A percentile compares a stretch with the other conserved stretches of the same genome.
Evolutionary conservation across 2,329 filamentous ascomycete genomes (phyloP).

Genomic region (Aureobasidium sp.): DNA sequence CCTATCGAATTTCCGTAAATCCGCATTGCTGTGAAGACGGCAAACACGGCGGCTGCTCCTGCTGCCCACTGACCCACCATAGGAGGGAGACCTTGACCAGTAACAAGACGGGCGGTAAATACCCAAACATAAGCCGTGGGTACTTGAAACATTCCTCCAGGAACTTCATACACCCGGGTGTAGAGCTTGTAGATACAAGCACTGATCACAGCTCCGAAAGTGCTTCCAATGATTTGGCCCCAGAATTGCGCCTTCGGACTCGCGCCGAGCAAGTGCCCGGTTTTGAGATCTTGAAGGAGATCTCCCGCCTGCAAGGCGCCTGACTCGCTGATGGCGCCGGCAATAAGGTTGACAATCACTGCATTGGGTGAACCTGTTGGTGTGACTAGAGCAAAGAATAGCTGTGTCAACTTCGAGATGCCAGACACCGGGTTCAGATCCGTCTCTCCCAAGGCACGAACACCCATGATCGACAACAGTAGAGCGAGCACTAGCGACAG

Average conservation of each 20-base stretch:
- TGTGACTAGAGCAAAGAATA: slow-evolving; percentile 88
- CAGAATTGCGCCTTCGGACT: slow-evolving; percentile 94
- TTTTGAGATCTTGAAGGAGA: slow-evolving; percentile 95
- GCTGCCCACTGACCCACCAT: slow-evolving; percentile 77
- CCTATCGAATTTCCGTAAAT: slow-evolving; percentile 45
- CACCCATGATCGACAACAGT: slow-evolving; percentile 56
- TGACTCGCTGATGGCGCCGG: slow-evolving; percentile 77
- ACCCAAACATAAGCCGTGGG: slow-evolving; percentile 97
- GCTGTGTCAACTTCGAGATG: slow-evolving; percentile 91
- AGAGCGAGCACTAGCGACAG: slow-evolving; percentile 77
- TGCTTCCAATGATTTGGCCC: slow-evolving; percentile 87
- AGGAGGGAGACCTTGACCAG: slow-evolving; percentile 75
- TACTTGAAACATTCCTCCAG: slow-evolving; percentile 83
- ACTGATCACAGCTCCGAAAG: slow-evolving; percentile 76
- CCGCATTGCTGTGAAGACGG: slow-evolving; percentile 61
- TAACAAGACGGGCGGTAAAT: slow-evolving; percentile 89
- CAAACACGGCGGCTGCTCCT: slow-evolving; percentile 68
- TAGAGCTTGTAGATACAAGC: slow-evolving; percentile 87
- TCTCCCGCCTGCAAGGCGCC: slow-evolving; percentile 92
- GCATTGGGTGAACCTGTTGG: slow-evolving; percentile 73
- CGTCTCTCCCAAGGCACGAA: slow-evolving; percentile 66
- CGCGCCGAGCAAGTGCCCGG: slow-evolving; percentile 84
- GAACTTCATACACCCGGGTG: slow-evolving; percentile 80
- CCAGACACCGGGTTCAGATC: slow-evolving; percentile 95
- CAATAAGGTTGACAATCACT: slow-evolving; percentile 91